Base-by-base conservation (phyloP, 1,284 basidiomycete genomes). In the Microbotryum scabiosae region DNA sequence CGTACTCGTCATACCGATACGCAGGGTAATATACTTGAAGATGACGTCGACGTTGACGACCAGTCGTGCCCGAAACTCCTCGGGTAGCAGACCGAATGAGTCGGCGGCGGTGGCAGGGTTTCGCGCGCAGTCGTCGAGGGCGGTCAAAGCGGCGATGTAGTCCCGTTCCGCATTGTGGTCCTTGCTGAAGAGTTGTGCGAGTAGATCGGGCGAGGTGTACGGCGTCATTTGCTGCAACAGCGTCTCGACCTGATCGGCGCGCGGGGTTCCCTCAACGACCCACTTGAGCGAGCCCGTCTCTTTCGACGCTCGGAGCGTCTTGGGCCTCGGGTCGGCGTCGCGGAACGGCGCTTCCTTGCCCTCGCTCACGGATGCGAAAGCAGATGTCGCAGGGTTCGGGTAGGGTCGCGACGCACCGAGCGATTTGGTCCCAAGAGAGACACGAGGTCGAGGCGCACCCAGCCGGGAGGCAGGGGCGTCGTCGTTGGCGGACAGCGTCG, bases 121-220 rank as follows among this genome's bases (percentile, higher is more conserved):
- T 77, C 76, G 62, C 80, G 76, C 77, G 73, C 91, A 85, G 32
- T 93, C 86, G 64, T 84, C 80, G 50, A 94, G 79, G 55, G 80
- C 79, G 1, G 81, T 79, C 56, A 98, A 77, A 0, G 87, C 96
- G 26, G 82, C 79, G 61, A 97, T 82, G 71, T 88, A 87, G 73
- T 98, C 96, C 71, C 92, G 93, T 68, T 98, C 87, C 2, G 92
- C 90, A 68, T 88, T 89, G 75, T 98, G 94, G 72, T 97, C 94
- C 67, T 88, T 90, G 73, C 92, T 96, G 79, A 98, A 99, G 50
- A 98, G 80, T 44, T 84, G 82, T 6, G 81, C 77, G n/a, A 87
- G 75, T 4, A 97, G 77, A 7, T 90, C 87, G 61, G 85, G 84
- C 14, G 87, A 86, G 16, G 83, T 80, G 70, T 88, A 82, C 1